These are phyloP conservation scores for Mediolabrus comicus DNA, from an alignment of 108 stramenopile species.

Conservation along the genomic window DNA sequence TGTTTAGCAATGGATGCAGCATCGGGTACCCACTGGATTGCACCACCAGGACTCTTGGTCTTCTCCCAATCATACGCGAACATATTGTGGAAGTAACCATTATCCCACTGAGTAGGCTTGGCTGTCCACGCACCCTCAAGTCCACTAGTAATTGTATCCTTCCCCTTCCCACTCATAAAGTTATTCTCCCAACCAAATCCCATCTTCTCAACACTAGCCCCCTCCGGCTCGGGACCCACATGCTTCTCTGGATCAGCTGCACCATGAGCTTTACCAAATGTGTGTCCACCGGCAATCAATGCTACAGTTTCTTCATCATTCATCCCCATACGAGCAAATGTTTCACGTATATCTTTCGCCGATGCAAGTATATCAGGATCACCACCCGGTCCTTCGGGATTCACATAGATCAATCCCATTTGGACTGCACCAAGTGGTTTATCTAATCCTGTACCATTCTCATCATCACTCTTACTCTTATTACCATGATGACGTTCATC, in stretches of 20 bases:
- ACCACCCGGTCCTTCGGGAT: slow-evolving; percentile 79
- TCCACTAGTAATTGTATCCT: slow-evolving; percentile 70
- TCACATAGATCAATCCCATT: slow-evolving; percentile 86
- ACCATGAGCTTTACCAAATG: slow-evolving; percentile 81
- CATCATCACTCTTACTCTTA: no score
- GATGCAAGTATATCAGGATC: slow-evolving; percentile 64
- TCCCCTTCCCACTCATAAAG: slow-evolving; percentile 57
- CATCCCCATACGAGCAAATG: slow-evolving; percentile 79
- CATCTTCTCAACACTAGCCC: slow-evolving; percentile 62
- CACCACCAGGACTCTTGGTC: slow-evolving; percentile 71
- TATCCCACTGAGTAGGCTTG: slow-evolving; percentile 70
- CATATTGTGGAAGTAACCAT: slow-evolving; percentile 67
- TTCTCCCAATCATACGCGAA: slow-evolving; percentile 73
- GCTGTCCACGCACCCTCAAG: slow-evolving; percentile 79
- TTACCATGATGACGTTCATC: slow-evolving; percentile 46
- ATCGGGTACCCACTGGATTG: slow-evolving; percentile 68
- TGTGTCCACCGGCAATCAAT: slow-evolving; percentile 80
- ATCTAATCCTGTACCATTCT: slow-evolving; percentile 34
- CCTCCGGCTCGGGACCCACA: slow-evolving; percentile 77
- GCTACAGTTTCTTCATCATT: slow-evolving; percentile 80
- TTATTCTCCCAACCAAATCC: slow-evolving; percentile 74
- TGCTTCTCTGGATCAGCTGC: slow-evolving; percentile 53
- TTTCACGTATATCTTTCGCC: slow-evolving; percentile 75
- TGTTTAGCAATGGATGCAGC: slow-evolving; percentile 21
- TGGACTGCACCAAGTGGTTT: slow-evolving; percentile 75